Evolutionary conservation across 352 stramenopile genomes (phyloP).

Genomic region (Globisporangium viniferum): DNA sequence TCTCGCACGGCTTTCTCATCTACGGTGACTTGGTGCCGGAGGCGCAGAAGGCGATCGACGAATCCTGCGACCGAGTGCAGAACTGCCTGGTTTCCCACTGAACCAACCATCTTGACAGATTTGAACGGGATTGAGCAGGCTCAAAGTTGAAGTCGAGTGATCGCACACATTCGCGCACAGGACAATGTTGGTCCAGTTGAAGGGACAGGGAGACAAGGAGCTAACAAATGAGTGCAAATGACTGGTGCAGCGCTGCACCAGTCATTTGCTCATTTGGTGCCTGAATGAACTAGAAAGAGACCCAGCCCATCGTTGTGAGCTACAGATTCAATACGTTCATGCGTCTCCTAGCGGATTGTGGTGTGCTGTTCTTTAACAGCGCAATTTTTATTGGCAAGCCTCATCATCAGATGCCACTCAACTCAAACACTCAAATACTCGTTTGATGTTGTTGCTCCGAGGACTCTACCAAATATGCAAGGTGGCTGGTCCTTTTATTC

Average conservation of each 20-base stretch:
- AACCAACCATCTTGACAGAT: background rate
- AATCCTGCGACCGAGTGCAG: slow-evolving; percentile 76
- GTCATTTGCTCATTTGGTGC: too few relatives aligned
- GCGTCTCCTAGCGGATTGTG: background rate
- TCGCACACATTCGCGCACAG: background rate
- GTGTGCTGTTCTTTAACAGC: background rate
- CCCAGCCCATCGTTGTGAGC: background rate
- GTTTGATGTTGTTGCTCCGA: background rate
- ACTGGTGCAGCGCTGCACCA: background rate
- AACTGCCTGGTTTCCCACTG: slow-evolving; percentile 26
- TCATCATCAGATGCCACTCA: background rate
- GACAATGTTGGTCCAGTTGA: background rate
- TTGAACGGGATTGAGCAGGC: background rate
- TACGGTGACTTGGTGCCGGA: slow-evolving; percentile 82
- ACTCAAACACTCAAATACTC: background rate
- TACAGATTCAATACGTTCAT: background rate
- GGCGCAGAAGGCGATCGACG: slow-evolving; percentile 76
- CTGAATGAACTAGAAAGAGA: background rate
- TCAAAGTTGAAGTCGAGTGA: background rate
- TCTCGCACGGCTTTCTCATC: slow-evolving; percentile 87
- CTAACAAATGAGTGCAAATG: background rate
- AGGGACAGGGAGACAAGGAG: background rate
- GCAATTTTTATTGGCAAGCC: background rate
- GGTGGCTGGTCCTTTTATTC: background rate
- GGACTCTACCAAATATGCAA: background rate